A percentile compares a stretch with the other conserved stretches of the same genome.
Conservation (phyloP, 108 stramenopile genomes). For the Conticribra weissflogii region DNA sequence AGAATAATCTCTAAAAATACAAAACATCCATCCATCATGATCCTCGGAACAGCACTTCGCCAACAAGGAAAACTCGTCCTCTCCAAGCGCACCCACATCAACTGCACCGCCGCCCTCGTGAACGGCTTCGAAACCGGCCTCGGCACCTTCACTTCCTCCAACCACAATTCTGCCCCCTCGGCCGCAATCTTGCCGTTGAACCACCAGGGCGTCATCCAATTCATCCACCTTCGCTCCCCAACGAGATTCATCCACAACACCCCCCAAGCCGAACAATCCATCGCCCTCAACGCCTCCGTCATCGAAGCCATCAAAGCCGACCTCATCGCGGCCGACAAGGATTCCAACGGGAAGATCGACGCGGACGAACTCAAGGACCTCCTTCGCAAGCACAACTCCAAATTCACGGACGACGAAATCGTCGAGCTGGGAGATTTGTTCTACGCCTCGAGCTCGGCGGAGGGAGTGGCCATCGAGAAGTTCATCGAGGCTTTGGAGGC, state of each 20-base stretch:
- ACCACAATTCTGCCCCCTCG: neutral
- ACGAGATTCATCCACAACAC: slow-evolving; percentile 1
- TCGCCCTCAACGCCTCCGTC: slow-evolving; percentile 16
- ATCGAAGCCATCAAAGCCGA: slow-evolving; percentile 31
- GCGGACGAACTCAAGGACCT: slow-evolving; percentile 70
- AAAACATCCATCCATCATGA: too few relatives aligned
- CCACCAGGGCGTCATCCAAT: neutral
- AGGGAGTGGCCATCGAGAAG: slow-evolving; percentile 52
- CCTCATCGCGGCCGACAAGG: slow-evolving; percentile 37
- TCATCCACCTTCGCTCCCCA: neutral
- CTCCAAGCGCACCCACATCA: neutral
- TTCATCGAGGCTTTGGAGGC: slow-evolving; percentile 76
- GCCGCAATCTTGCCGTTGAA: neutral
- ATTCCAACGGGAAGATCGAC: slow-evolving; percentile 54
- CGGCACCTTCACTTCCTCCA: slow-evolving; percentile 1
- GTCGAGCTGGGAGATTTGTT: slow-evolving; percentile 72
- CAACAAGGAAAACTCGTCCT: neutral
- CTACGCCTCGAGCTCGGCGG: slow-evolving; percentile 68
- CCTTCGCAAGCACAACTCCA: slow-evolving; percentile 53
- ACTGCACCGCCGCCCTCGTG: neutral
- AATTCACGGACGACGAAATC: slow-evolving; percentile 79
- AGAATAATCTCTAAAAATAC: too few relatives aligned
- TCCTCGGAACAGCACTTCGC: neutral
- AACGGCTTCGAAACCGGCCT: neutral
- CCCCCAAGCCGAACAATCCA: neutral